phyloP scores from a whole-genome alignment of 257 asterid genomes.

The Plectranthus barbatus region DNA sequence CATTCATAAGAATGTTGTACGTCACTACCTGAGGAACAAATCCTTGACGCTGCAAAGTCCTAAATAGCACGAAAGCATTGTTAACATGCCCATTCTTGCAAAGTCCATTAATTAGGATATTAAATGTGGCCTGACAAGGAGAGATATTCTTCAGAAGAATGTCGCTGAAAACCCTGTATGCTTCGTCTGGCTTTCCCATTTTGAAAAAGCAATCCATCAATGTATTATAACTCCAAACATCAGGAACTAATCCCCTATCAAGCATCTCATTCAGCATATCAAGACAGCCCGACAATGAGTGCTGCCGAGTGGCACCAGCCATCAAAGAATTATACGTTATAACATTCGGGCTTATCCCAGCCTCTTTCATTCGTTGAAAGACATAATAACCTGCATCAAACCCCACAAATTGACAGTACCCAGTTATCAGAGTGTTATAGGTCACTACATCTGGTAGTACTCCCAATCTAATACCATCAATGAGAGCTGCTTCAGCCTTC shows the following conservation, averaged over 20 bases:
- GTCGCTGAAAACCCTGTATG: constrained; percentile 51
- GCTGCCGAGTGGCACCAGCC: constrained; percentile 57
- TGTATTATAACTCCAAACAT: constrained; percentile 78
- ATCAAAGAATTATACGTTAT: constrained; percentile 75
- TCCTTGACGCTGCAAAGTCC: constrained; percentile 44
- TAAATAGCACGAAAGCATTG: constrained; percentile 58
- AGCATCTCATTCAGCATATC: constrained; percentile 73
- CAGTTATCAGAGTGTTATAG: constrained; percentile 71
- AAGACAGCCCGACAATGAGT: constrained; percentile 35
- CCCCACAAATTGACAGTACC: constrained; percentile 57
- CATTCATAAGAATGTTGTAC: constrained; percentile 69
- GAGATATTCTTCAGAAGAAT: constrained; percentile 35
- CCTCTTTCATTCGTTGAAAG: constrained; percentile 64
- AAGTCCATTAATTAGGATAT: constrained; percentile 72
- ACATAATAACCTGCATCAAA: constrained; percentile 60
- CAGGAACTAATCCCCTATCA: constrained; percentile 47
- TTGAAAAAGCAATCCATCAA: constrained; percentile 71
- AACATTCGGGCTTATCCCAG: constrained; percentile 63
- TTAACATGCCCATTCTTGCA: constrained; percentile 48
- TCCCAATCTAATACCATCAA: constrained; percentile 73
- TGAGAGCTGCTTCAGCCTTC: constrained; percentile 73
- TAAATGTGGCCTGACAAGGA: constrained; percentile 54
- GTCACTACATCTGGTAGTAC: constrained; percentile 73
- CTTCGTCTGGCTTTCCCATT: constrained; percentile 62
- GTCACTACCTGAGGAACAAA: constrained; percentile 56